Evolutionary conservation across 176 grass and related monocot species (phyloP), one percentile per base, ranked within the genome.

Genomic region (Canna indica): DNA sequence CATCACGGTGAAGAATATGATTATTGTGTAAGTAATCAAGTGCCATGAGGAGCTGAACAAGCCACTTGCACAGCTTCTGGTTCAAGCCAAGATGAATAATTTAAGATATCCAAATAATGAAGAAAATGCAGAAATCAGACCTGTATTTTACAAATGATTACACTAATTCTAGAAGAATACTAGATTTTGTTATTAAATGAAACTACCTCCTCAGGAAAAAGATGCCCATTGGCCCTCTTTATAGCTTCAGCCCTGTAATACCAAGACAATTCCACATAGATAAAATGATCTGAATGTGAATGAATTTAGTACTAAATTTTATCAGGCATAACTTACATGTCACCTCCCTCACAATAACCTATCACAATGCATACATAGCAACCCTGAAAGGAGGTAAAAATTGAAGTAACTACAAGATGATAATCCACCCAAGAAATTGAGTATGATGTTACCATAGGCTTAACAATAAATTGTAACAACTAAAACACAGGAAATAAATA

Each of bases 291-390:
- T 31, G 5, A 60, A 27, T 64, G 41, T 60, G 36, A 81, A 63
- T 58, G 59, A n/a, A 76, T 64, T 30, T 56, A 67, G 39, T 63
- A 6, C 12, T 44, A 42, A 31, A 59, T 12, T 59, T 59, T 48
- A 77, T 50, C 52, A 16, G 9, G 70, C 20, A 48, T 33, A 44
- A 78, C 80, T 79, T 91, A 96, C 93, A 96, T 91, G 81, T 96
- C 93, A 57, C 93, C 93, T 76, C 88, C 88, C 72, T 91, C 84
- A 39, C 93, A 96, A 64, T 91, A 96, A 63, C 86, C 86, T 26
- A 96, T 96, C 22, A 96, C 74, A 44, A 96, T 96, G 80, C 93
- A 96, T 47, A 96, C 88, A 72, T 91, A 91, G 79, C 91, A 96
- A 45, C 85, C 91, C 91, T 96, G 87, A 72, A 62, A 54, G 7